These are phyloP conservation scores for Leishmania amazonensis DNA, from an alignment of 208 protist genomes.

Conservation along the genomic window DNA sequence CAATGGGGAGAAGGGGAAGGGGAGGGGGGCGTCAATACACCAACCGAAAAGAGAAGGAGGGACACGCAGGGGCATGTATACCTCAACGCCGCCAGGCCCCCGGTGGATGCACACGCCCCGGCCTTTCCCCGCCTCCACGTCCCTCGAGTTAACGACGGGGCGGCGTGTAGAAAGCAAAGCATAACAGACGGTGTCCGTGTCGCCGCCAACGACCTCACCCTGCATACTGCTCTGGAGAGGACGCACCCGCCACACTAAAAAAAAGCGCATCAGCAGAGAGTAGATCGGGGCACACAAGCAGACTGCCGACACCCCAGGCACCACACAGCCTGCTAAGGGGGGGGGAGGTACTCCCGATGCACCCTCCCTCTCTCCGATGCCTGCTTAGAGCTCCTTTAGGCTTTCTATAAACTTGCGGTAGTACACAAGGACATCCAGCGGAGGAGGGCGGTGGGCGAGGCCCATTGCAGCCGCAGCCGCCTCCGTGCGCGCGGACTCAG, in stretches of 20 bases:
- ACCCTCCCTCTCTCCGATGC: background rate
- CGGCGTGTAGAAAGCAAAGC: background rate
- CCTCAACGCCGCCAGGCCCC: no score
- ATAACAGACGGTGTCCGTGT: background rate
- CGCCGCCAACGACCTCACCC: background rate
- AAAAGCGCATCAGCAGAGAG: background rate
- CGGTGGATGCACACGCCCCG: no score
- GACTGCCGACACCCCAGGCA: background rate
- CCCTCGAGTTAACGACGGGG: no score
- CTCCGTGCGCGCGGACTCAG: background rate
- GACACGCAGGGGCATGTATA: background rate
- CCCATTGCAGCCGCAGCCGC: conserved; percentile 1
- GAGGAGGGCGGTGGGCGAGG: conserved; percentile 34
- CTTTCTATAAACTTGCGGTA: conserved; percentile 69
- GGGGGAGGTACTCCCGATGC: background rate
- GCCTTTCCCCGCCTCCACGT: no score
- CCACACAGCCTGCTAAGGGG: background rate
- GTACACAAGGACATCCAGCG: conserved; percentile 72
- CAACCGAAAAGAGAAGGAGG: background rate
- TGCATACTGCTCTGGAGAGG: background rate
- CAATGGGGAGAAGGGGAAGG: background rate
- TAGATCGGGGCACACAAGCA: background rate
- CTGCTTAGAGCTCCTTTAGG: conserved; percentile 48
- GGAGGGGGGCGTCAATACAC: background rate
- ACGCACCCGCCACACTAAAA: background rate